Conservation (phyloP, 2,329 filamentous ascomycete genomes). For the Botrytis sinoallii region DNA sequence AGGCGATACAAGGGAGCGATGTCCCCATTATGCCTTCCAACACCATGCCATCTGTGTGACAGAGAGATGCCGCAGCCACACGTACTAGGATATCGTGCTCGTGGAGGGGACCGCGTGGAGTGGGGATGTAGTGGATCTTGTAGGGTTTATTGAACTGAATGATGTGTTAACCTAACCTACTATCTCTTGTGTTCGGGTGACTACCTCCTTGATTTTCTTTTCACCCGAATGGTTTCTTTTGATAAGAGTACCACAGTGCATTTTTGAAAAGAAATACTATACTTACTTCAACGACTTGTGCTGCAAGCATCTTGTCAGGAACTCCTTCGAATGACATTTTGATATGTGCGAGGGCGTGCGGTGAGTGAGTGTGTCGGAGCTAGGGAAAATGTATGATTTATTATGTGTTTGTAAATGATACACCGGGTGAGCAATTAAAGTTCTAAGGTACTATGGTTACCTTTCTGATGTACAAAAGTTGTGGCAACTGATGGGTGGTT, state of each 20-base stretch:
- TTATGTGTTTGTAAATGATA: not conserved
- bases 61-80: constrained; percentile 54
- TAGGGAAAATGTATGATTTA: not conserved
- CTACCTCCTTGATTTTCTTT: not conserved
- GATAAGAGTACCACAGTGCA: not conserved
- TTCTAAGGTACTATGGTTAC: not conserved
- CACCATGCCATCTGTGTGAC: constrained; percentile 61
- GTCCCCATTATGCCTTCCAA: constrained; percentile 47
- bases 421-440: not conserved
- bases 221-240: not conserved
- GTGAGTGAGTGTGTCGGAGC: not conserved
- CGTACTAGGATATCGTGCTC: constrained; percentile 56
- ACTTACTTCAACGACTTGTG: constrained; percentile 46
- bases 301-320: constrained; percentile 47
- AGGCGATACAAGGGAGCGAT: constrained; percentile 50
- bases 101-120: constrained; percentile 44
- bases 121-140: constrained; percentile 47
- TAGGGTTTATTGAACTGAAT: constrained; percentile 53
- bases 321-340: constrained; percentile 32
- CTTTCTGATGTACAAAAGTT: not conserved
- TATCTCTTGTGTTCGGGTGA: not conserved
- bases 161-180: not conserved
- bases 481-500: not conserved
- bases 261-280: not conserved
- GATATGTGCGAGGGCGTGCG: not conserved